A percentile compares a stretch with the other conserved stretches of the same genome.
These are phyloP conservation scores for Xylaria grammica DNA, from an alignment of 495 filamentous ascomycete genomes.

Conservation along the genomic window DNA sequence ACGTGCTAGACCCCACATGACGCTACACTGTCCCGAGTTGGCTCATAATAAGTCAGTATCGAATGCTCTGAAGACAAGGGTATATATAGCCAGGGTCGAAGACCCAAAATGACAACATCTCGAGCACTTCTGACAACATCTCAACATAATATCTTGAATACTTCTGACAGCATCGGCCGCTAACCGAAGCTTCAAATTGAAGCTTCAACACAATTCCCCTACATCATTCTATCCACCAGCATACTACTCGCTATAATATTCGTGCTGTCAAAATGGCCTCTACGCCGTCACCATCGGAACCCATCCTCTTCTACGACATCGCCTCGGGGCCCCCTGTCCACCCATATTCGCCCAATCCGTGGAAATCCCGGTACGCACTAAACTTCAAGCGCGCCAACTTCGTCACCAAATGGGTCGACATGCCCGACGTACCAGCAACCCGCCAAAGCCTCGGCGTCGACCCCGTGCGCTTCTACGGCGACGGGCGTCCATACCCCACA, in stretches of 20 bases:
- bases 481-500: constrained; percentile 64
- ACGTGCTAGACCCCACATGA: too few relatives aligned
- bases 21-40: too few relatives aligned
- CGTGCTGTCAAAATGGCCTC: neutral
- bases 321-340: constrained; percentile 45
- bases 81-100: too few relatives aligned
- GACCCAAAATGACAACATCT: neutral
- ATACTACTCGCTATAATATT: neutral
- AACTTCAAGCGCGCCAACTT: constrained; percentile 63
- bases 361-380: constrained; percentile 64
- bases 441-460: constrained; percentile 52
- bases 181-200: too few relatives aligned
- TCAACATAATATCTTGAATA: neutral
- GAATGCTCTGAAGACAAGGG: too few relatives aligned
- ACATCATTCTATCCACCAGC: neutral
- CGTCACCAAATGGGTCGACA: constrained; percentile 53
- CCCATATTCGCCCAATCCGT: constrained; percentile 60
- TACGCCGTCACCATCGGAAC: neutral
- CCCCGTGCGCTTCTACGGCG: constrained; percentile 57
- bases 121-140: neutral
- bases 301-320: constrained; percentile 61
- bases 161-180: too few relatives aligned
- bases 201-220: too few relatives aligned
- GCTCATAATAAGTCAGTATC: too few relatives aligned
- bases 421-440: constrained; percentile 54